These are phyloP conservation scores for Hibiscus syriacus DNA, from an alignment of 345 rosid species.

Conservation along the genomic window DNA sequence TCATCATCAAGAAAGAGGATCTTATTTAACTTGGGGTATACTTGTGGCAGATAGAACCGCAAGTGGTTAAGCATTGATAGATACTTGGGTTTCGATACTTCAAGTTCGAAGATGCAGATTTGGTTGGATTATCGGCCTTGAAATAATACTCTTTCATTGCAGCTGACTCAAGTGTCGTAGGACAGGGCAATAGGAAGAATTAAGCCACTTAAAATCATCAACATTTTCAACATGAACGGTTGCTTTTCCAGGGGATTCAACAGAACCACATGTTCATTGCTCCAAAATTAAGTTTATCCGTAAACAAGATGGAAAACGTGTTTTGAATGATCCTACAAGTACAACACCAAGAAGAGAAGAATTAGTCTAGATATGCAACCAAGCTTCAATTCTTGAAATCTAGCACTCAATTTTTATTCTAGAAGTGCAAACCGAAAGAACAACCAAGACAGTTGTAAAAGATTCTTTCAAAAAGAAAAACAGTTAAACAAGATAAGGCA, in stretches of 20 bases:
- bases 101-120: slow-evolving; percentile 80
- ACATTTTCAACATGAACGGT: slow-evolving; percentile 94
- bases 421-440: neutral
- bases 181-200: slow-evolving; percentile 94
- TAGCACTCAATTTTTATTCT: neutral
- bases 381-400: slow-evolving; percentile 1
- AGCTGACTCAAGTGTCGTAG: slow-evolving; percentile 87
- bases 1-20: slow-evolving; percentile 93
- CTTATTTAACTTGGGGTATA: slow-evolving; percentile 87
- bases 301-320: slow-evolving; percentile 96
- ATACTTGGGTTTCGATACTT: slow-evolving; percentile 93
- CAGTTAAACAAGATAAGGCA: neutral
- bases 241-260: slow-evolving; percentile 90
- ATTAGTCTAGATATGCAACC: slow-evolving; percentile 5
- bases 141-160: slow-evolving; percentile 95
- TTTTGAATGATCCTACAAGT: slow-evolving; percentile 91
- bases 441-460: neutral
- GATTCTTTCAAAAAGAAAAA: neutral
- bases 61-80: slow-evolving; percentile 94
- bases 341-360: slow-evolving; percentile 12
- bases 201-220: slow-evolving; percentile 96
- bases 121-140: slow-evolving; percentile 86
- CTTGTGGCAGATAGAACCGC: slow-evolving; percentile 90
- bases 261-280: slow-evolving; percentile 99
- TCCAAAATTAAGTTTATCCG: slow-evolving; percentile 88